Conservation (phyloP, 257 asterid species). For the Solanum etuberosum region DNA sequence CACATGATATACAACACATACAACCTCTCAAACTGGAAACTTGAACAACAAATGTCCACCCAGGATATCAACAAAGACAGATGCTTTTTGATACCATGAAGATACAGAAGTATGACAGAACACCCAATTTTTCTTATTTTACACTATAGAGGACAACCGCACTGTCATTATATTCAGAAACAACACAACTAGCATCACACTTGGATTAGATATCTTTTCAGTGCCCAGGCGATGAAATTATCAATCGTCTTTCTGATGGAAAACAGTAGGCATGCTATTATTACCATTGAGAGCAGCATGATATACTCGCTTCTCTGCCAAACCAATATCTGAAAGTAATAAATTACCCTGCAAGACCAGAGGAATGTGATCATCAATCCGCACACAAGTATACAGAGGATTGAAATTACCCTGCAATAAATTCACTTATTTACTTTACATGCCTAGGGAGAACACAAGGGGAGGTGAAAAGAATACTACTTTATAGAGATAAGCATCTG, state of each 20-base stretch:
- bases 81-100: neutral
- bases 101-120: constrained; percentile 22
- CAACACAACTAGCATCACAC: constrained; percentile 20
- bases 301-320: constrained; percentile 86
- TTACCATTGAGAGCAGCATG: constrained; percentile 96
- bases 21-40: neutral
- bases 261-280: constrained; percentile 62
- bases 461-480: neutral
- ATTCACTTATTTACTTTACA: neutral
- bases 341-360: constrained; percentile 61
- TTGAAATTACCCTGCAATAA: neutral
- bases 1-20: neutral
- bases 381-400: neutral
- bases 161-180: constrained; percentile 14
- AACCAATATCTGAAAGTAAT: constrained; percentile 65
- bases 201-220: constrained; percentile 23
- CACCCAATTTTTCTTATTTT: constrained; percentile 6
- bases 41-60: neutral
- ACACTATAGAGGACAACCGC: constrained; percentile 17
- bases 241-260: constrained; percentile 91
- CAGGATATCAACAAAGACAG: neutral
- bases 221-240: constrained; percentile 38
- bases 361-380: neutral
- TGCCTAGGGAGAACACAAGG: neutral
- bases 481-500: neutral